These are phyloP conservation scores for Trichoderma simmonsii DNA, from an alignment of 2,329 filamentous ascomycete genomes.

Conservation along the genomic window DNA sequence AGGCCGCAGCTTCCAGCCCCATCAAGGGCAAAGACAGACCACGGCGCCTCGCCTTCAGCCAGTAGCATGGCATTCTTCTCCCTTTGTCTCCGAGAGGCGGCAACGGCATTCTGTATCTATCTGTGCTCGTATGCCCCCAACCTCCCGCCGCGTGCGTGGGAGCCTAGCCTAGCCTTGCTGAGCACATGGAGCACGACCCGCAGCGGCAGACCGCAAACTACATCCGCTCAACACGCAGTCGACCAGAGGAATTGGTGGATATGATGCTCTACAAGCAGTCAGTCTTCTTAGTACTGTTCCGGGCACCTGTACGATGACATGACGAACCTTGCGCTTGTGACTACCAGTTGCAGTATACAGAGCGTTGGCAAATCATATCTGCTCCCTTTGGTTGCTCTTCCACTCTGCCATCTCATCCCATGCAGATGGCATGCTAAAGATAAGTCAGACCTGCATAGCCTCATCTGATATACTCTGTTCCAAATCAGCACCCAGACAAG, in stretches of 20 bases:
- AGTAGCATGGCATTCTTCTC: not conserved
- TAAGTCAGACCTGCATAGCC: conserved; percentile 1
- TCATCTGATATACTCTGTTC: not conserved
- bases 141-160: not conserved
- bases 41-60: not conserved
- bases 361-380: not conserved
- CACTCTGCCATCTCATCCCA: not conserved
- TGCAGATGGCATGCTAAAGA: not conserved
- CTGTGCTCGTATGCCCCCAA: not conserved
- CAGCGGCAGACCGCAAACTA: conserved; percentile 3
- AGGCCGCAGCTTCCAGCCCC: not conserved
- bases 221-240: not conserved
- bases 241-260: not conserved
- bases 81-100: conserved; percentile 7
- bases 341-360: not conserved
- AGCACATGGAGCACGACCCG: conserved; percentile 1
- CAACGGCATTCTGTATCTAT: not conserved
- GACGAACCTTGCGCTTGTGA: not conserved
- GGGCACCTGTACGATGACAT: not conserved
- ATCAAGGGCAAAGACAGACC: not conserved
- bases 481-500: not conserved
- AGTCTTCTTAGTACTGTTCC: not conserved
- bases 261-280: not conserved
- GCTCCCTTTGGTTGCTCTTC: not conserved
- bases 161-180: conserved; percentile 1